A percentile compares a stretch with the other conserved stretches of the same genome.
These are phyloP conservation scores for Cerioporus squamosus DNA, from an alignment of 1,284 basidiomycete species.

Conservation along the genomic window DNA sequence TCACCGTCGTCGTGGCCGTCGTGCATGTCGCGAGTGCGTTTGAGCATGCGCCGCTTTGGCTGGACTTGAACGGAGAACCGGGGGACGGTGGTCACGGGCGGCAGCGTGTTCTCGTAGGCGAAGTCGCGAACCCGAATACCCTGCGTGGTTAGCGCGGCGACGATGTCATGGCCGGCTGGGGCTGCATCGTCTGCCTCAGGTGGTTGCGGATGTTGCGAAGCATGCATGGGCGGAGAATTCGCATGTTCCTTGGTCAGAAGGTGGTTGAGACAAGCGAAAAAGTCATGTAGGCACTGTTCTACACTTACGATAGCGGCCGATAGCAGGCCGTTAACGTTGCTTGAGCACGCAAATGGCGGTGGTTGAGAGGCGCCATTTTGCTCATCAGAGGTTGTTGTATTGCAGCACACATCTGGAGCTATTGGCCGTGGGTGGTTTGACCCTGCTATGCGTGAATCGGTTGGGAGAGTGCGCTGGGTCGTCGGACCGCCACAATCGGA, in stretches of 20 bases:
- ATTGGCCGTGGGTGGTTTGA: not conserved
- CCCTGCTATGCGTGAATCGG: not conserved
- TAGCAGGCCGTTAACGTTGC: not conserved
- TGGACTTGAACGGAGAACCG: conserved; percentile 49
- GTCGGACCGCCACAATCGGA: conserved; percentile 14
- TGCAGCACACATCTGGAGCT: conserved; percentile 19
- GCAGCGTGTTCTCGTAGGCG: conserved; percentile 66
- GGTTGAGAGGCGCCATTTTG: not conserved
- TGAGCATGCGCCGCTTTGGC: conserved; percentile 42
- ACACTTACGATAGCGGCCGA: conserved; percentile 17
- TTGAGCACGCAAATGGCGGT: conserved; percentile 4
- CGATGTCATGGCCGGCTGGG: conserved; percentile 1
- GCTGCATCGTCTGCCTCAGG: not conserved
- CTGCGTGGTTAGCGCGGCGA: conserved; percentile 38
- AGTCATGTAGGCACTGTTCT: not conserved
- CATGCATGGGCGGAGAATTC: not conserved
- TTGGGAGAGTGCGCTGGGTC: not conserved
- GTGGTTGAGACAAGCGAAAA: conserved; percentile 6
- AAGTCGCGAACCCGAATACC: conserved; percentile 76
- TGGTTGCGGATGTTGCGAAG: conserved; percentile 17
- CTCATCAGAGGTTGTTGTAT: not conserved
- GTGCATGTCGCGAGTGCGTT: conserved; percentile 38
- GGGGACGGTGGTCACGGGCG: conserved; percentile 56
- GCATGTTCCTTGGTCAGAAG: too few species aligned
- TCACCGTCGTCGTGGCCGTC: conserved; percentile 34